These are phyloP conservation scores for Sphagnum contortum DNA, from an alignment of 225 moss, liverwort and hornwort genomes.

Conservation along the genomic window DNA sequence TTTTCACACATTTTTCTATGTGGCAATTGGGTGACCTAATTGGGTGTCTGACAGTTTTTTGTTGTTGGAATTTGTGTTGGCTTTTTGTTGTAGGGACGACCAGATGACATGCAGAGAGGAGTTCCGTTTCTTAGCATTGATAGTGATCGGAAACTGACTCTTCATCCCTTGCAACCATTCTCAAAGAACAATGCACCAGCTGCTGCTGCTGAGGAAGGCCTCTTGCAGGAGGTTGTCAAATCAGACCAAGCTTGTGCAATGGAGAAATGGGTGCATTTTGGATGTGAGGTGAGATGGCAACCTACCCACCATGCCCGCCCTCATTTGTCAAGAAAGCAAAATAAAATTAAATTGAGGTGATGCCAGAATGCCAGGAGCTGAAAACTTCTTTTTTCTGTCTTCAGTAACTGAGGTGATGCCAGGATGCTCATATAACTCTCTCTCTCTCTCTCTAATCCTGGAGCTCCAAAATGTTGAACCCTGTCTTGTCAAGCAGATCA, in stretches of 20 bases:
- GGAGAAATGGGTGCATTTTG: slow-evolving; percentile 97
- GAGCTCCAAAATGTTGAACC: too few species aligned
- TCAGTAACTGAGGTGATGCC: neutral
- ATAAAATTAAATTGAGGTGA: too few species aligned
- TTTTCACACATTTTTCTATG: slow-evolving; percentile 4
- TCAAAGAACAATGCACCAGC: slow-evolving; percentile 14
- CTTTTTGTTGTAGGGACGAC: slow-evolving; percentile 39
- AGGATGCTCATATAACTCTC: neutral
- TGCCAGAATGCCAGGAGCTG: too few species aligned
- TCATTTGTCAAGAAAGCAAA: too few species aligned
- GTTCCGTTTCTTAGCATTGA: slow-evolving; percentile 69
- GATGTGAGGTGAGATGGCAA: slow-evolving; percentile 65
- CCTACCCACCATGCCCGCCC: too few species aligned
- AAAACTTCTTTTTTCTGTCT: slow-evolving; percentile 1
- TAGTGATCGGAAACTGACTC: slow-evolving; percentile 56
- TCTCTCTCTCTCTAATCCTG: too few species aligned
- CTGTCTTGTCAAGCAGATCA: slow-evolving; percentile 43
- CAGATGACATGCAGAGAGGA: slow-evolving; percentile 25
- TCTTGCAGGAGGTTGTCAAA: slow-evolving; percentile 20
- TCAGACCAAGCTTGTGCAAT: slow-evolving; percentile 73
- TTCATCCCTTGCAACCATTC: slow-evolving; percentile 44
- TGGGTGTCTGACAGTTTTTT: neutral
- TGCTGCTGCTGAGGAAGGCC: slow-evolving; percentile 16
- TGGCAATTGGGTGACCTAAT: neutral
- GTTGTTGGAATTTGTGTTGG: neutral